Evolutionary conservation across 148 eudicot species (phyloP), one percentile per base, ranked within the genome.

Genomic region (Spergularia marina): DNA sequence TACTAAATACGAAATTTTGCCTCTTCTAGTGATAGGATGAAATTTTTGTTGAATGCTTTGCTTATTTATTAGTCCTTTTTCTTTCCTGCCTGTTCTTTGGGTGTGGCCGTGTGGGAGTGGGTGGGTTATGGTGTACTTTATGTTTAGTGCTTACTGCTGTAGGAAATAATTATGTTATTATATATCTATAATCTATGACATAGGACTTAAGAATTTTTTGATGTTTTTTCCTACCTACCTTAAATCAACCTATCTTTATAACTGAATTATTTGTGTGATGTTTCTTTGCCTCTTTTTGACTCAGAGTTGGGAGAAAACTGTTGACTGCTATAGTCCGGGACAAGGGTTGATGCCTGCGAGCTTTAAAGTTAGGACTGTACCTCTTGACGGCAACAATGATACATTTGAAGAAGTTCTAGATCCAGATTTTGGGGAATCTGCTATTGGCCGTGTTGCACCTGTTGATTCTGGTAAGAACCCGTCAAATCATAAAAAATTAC

Each of bases 291-390:
- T 53, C 63, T 17, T 56, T 51, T 40, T 58, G 59, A 39, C 65
- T 80, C 71, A 94, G 98, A 91, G 97, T 77, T 91, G 98, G 98
- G 97, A 94, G 89, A 94, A 94, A 83, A 94, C 98, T 40, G 98
- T 93, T 58, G 98, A 93, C 58, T 85, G 87, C 72, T 82, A 85
- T 60, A 85, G 87, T 79, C 87, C 87, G 56, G 87, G 87, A 58
- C 87, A 85, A 63, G 87, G 87, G 34, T 80, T 85, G 68, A 85
- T 85, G 87, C 87, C 87, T 53, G 87, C 87, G 49, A 85, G 87
- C 80, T 85, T 85, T 41, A 85, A 85, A 74, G 87, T 82, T 72
- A 85, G 77, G 75, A 77, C 81, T 5, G 72, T 82, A 14, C 87
- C 87, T 66, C 83, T 82, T 67, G 85, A 85, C 74, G 85, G 74